A percentile compares a stretch with the other conserved stretches of the same genome.
phyloP scores from a whole-genome alignment of 2,329 filamentous ascomycete species.

The Aspergillus eucalypticola region DNA sequence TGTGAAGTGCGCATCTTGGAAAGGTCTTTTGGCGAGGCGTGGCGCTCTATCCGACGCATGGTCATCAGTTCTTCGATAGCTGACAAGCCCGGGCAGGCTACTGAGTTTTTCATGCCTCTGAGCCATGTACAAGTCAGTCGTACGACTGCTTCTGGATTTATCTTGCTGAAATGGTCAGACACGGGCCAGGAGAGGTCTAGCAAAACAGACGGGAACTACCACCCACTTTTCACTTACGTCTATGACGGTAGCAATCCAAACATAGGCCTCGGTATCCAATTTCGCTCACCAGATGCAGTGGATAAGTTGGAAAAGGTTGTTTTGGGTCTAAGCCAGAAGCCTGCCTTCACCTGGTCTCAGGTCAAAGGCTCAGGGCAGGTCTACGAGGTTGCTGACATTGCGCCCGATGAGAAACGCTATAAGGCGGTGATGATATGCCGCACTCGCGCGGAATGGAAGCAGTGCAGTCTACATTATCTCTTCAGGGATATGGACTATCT shows the following conservation, averaged over 20 bases:
- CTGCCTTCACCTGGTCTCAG: slow-evolving; percentile 29
- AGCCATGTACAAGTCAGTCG: slow-evolving; percentile 31
- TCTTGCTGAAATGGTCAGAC: slow-evolving; percentile 35
- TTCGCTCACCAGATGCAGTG: slow-evolving; percentile 24
- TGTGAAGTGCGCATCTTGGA: slow-evolving; percentile 36
- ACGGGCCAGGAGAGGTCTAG: slow-evolving; percentile 29
- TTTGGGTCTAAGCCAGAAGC: slow-evolving; percentile 23
- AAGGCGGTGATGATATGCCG: slow-evolving; percentile 29
- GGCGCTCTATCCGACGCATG: slow-evolving; percentile 32
- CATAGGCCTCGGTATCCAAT: slow-evolving; percentile 28
- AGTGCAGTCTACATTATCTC: slow-evolving; percentile 30
- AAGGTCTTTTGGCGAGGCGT: slow-evolving; percentile 30
- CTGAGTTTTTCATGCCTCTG: slow-evolving; percentile 33
- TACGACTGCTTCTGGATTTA: slow-evolving; percentile 22
- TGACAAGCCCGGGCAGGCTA: slow-evolving; percentile 27
- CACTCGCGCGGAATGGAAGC: slow-evolving; percentile 25
- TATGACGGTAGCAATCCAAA: slow-evolving; percentile 35
- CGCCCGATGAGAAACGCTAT: slow-evolving; percentile 32
- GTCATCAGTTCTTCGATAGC: slow-evolving; percentile 34
- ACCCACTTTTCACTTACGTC: slow-evolving; percentile 30
- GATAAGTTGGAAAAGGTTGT: slow-evolving; percentile 30
- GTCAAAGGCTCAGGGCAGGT: slow-evolving; percentile 26
- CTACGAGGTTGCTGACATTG: slow-evolving; percentile 31
- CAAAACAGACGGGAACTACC: slow-evolving; percentile 34
- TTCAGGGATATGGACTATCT: slow-evolving; percentile 32